Conservation (phyloP, 805 yeast genomes). For the Saturnispora kantuleensis region DNA sequence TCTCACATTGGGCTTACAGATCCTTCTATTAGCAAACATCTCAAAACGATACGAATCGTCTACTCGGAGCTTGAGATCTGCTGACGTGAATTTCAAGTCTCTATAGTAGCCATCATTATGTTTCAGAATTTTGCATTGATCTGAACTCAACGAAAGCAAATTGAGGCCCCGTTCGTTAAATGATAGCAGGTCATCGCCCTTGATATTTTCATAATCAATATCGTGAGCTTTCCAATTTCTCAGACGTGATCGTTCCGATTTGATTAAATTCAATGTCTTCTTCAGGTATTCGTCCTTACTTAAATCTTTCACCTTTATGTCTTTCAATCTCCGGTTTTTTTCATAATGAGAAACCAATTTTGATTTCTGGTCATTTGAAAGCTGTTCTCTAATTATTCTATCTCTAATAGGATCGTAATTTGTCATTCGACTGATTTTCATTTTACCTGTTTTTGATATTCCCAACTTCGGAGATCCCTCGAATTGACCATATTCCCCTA, state of each 20-base stretch:
- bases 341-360: conserved; percentile 2
- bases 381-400: conserved; percentile 1
- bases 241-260: neutral
- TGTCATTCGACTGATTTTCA: conserved; percentile 12
- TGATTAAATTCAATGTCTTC: conserved; percentile 6
- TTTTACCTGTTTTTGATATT: conserved; percentile 1
- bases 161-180: conserved; percentile 9
- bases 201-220: neutral
- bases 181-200: neutral
- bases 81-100: neutral
- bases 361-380: neutral
- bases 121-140: conserved; percentile 1
- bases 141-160: neutral
- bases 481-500: conserved; percentile 1
- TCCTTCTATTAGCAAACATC: neutral
- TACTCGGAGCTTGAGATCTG: neutral
- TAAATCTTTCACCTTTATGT: conserved; percentile 5
- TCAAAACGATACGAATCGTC: neutral
- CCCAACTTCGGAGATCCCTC: neutral
- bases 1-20: neutral
- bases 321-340: conserved; percentile 4
- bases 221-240: conserved; percentile 8
- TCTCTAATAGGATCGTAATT: conserved; percentile 14
- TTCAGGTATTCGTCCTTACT: conserved; percentile 8
- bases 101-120: neutral